A percentile compares a stretch with the other conserved stretches of the same genome.
Evolutionary conservation across 257 asterid species (phyloP).

Genomic region (Solanum chaucha): DNA sequence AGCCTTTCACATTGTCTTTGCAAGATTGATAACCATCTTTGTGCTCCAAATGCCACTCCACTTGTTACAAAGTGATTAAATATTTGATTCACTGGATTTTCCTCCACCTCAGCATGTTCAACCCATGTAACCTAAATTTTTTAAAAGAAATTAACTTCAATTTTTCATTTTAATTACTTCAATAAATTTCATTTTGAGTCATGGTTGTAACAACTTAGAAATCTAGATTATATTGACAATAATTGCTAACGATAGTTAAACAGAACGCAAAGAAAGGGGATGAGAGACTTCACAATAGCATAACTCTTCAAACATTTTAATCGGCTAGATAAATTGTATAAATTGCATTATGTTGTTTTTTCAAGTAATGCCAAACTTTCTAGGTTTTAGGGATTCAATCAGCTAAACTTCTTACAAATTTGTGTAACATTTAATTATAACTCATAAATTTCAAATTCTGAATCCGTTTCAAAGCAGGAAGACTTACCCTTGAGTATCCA

Average conservation of each 20-base stretch:
- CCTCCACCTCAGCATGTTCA: slow-evolving; percentile 80
- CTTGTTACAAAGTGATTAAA: slow-evolving; percentile 35
- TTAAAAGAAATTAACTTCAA: background rate
- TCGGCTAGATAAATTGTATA: background rate
- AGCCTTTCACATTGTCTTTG: slow-evolving; percentile 89
- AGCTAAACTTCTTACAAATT: background rate
- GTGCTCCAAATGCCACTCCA: slow-evolving; percentile 75
- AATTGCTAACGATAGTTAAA: background rate
- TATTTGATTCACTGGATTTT: slow-evolving; percentile 46
- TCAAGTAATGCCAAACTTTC: background rate
- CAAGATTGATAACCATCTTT: slow-evolving; percentile 73
- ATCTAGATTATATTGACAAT: background rate
- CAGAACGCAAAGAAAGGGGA: background rate
- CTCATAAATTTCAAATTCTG: background rate
- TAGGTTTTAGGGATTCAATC: background rate
- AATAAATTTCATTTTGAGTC: background rate
- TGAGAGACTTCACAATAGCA: background rate
- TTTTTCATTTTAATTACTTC: background rate
- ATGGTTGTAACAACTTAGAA: background rate
- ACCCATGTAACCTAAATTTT: slow-evolving; percentile 72
- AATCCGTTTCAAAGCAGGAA: background rate
- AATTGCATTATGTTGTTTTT: background rate
- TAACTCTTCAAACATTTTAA: background rate
- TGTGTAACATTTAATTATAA: background rate
- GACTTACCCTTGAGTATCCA: slow-evolving; percentile 75